phyloP scores from a whole-genome alignment of 78 protist genomes.

The Chrysochromulina tobinii region DNA sequence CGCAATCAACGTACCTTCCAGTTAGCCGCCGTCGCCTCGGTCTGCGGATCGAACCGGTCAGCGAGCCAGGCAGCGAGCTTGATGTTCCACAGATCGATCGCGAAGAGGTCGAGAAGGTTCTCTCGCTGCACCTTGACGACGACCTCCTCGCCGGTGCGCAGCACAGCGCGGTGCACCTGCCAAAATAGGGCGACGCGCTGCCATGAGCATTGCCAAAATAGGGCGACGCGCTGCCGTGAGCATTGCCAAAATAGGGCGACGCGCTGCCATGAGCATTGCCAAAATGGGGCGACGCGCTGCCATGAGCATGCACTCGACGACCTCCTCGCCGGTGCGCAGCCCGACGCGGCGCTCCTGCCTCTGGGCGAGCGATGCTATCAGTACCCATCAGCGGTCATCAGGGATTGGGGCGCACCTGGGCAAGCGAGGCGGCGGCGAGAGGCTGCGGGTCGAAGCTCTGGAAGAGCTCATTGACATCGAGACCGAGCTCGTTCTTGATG shows the following conservation, averaged over 20 bases:
- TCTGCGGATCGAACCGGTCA: background rate
- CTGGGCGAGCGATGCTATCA: too few relatives aligned
- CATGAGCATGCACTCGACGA: too few relatives aligned
- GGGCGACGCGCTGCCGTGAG: too few relatives aligned
- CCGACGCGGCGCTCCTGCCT: too few relatives aligned
- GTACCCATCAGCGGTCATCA: too few relatives aligned
- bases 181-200: background rate
- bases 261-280: too few relatives aligned
- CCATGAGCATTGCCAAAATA: too few relatives aligned
- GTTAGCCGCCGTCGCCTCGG: background rate
- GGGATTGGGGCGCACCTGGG: background rate
- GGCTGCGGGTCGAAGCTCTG: conserved; percentile 5
- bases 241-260: too few relatives aligned
- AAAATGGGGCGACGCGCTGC: too few relatives aligned
- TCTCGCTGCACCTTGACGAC: conserved; percentile 41
- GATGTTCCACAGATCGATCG: conserved; percentile 1
- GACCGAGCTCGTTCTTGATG: conserved; percentile 15
- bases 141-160: conserved; percentile 10
- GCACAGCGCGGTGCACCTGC: conserved; percentile 42
- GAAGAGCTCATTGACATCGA: conserved; percentile 19
- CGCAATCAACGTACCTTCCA: background rate
- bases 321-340: too few relatives aligned
- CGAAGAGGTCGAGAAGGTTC: conserved; percentile 17
- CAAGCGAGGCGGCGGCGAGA: conserved; percentile 36
- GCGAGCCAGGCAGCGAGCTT: background rate